These are phyloP conservation scores for Phytopythium delawarense DNA, from an alignment of 352 stramenopile species.

Conservation along the genomic window DNA sequence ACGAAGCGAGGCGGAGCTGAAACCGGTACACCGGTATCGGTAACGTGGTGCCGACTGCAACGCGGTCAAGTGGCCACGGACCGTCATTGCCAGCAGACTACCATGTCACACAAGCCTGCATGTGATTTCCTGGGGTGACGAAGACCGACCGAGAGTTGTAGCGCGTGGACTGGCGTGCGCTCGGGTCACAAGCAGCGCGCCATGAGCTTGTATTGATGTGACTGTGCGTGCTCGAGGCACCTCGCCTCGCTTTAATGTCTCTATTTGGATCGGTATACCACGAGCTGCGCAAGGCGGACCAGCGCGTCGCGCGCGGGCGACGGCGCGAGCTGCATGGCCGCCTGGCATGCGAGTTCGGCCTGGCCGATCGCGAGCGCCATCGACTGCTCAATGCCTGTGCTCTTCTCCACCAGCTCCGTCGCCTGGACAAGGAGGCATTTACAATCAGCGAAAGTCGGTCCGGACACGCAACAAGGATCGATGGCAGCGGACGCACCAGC, in stretches of 20 bases:
- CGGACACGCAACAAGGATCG: conserved; percentile 7
- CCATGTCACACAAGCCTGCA: too few species aligned
- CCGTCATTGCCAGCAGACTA: too few species aligned
- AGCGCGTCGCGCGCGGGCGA: conserved; percentile 82
- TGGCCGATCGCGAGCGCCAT: conserved; percentile 95
- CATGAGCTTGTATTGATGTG: background rate
- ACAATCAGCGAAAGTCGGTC: background rate
- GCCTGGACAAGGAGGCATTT: conserved; percentile 32
- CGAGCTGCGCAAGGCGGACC: conserved; percentile 79
- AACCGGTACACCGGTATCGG: too few species aligned
- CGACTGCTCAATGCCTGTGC: conserved; percentile 90
- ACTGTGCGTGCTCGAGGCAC: background rate
- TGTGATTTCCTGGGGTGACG: too few species aligned
- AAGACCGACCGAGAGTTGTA: too few species aligned
- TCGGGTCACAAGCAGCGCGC: background rate
- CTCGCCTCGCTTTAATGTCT: conserved; percentile 11
- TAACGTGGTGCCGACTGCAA: too few species aligned
- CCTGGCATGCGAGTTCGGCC: conserved; percentile 94
- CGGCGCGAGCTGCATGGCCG: conserved; percentile 82
- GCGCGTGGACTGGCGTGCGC: too few species aligned
- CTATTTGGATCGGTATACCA: conserved; percentile 89
- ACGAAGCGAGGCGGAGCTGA: too few species aligned
- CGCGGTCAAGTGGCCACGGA: too few species aligned
- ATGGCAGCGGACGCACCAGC: conserved; percentile 29
- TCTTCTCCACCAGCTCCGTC: conserved; percentile 87